Evolutionary conservation across 2,329 filamentous ascomycete genomes (phyloP).

Genomic region (Hypoxylon sp.): DNA sequence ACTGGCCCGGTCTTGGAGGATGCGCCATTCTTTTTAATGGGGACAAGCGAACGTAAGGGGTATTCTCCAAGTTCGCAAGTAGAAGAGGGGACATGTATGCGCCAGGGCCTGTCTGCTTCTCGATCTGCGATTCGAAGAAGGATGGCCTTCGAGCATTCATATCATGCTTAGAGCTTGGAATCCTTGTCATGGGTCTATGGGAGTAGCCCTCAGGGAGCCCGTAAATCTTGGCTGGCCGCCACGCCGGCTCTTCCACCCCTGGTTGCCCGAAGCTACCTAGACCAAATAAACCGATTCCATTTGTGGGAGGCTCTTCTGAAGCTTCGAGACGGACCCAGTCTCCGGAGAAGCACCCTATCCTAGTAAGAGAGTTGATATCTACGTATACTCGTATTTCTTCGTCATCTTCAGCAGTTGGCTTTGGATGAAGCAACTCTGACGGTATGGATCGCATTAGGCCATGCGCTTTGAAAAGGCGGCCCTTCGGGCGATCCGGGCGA

Average conservation of each 20-base stretch:
- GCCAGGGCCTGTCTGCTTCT: constrained; percentile 69
- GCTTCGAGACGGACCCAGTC: constrained; percentile 94
- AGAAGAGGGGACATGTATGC: constrained; percentile 89
- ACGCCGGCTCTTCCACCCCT: constrained; percentile 74
- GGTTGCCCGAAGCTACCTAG: constrained; percentile 76
- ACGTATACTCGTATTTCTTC: constrained; percentile 93
- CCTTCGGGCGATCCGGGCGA: constrained; percentile 78
- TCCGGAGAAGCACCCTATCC: constrained; percentile 95
- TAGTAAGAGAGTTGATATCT: constrained; percentile 85
- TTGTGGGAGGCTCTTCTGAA: constrained; percentile 79
- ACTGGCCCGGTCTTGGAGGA: constrained; percentile 66
- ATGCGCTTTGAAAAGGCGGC: constrained; percentile 87
- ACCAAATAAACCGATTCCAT: constrained; percentile 76
- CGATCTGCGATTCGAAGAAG: constrained; percentile 78
- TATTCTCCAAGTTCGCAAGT: constrained; percentile 85
- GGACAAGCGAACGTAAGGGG: constrained; percentile 84
- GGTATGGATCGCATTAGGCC: constrained; percentile 81
- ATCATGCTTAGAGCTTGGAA: constrained; percentile 68
- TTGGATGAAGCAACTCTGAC: constrained; percentile 86
- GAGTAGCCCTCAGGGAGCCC: constrained; percentile 85
- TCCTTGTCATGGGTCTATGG: constrained; percentile 72
- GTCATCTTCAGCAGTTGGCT: constrained; percentile 82
- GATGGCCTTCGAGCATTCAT: constrained; percentile 67
- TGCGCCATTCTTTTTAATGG: constrained; percentile 71
- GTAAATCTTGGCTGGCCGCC: constrained; percentile 90